Base-by-base conservation (phyloP, 164 flowering plant species). In the Liriodendron chinense region DNA sequence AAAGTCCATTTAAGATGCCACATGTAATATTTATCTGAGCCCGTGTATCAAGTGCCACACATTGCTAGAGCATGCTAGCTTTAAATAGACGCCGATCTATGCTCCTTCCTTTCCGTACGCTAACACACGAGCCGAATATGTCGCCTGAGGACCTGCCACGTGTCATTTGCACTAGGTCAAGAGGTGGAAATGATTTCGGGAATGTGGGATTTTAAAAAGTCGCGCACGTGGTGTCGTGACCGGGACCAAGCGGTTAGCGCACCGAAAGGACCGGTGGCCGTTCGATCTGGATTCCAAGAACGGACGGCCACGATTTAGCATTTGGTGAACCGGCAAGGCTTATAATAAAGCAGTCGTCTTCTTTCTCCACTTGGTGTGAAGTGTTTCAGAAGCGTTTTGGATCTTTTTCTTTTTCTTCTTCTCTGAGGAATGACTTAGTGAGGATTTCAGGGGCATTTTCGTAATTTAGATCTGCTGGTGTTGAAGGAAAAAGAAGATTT, bases 381-480 rank as follows among this genome's bases (percentile, higher is more conserved):
- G 59, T 16, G 13, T 53, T 53, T 53, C 59, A 10, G 16, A 53
- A 72, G 77, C 48, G 68, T 9, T 47, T 16, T 59, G 43, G 56
- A 5, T 26, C 2, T 48, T 21, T 24, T 6, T n/a, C 49, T 65
- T 66, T 18, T 14, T 21, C 5, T 4, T 12, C 7, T 18, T 14
- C 28, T 34, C 14, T 24, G 14, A 7, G 43, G 26, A 14, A 6
- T 28, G 64, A 64, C 1, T 9, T 49, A 28, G 53, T 65, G 8
- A 28, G 24, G 23, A 73, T 65, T 68, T 9, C 71, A 53, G 47
- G 53, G 75, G 9, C n/a, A 23, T 71, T 64, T 72, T 66, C 57
- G 14, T 49, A 43, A 28, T 48, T 73, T 65, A 50, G 80, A 62
- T 77, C 66, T 4, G 43, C 43, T 34, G 7, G 43, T 4, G 0